phyloP scores from a whole-genome alignment of 176 grass and related monocot genomes.

The Phoenix dactylifera region DNA sequence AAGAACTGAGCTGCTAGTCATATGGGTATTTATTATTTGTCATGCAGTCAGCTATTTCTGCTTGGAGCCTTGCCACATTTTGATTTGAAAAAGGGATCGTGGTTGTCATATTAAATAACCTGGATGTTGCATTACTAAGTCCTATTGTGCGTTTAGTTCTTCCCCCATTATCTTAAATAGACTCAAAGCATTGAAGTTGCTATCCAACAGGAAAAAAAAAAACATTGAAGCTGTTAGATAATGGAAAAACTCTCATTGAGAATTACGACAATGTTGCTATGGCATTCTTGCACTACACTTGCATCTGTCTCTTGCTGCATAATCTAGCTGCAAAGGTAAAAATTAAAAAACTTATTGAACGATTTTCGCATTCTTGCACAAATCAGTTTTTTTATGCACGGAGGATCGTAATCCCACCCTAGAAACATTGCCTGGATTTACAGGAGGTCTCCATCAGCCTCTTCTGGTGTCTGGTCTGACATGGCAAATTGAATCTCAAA shows the following conservation, averaged over 20 bases:
- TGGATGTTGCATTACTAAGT: too few species aligned
- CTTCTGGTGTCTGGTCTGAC: constrained; percentile 52
- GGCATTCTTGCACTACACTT: constrained; percentile 38
- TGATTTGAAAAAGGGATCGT: too few species aligned
- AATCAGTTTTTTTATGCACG: not conserved
- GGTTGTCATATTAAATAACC: too few species aligned
- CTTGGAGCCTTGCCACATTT: too few species aligned
- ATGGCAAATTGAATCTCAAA: constrained; percentile 38
- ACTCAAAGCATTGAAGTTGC: constrained; percentile 3
- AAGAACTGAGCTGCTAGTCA: too few species aligned
- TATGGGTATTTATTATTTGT: too few species aligned
- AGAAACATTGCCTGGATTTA: constrained; percentile 46
- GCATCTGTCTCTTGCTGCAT: constrained; percentile 54
- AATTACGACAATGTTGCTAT: constrained; percentile 37
- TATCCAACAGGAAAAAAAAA: not conserved
- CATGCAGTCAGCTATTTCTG: too few species aligned
- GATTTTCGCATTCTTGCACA: too few species aligned
- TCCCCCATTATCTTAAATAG: too few species aligned
- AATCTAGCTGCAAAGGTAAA: constrained; percentile 37
- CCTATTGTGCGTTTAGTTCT: too few species aligned
- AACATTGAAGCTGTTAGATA: constrained; percentile 24
- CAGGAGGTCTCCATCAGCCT: constrained; percentile 53
- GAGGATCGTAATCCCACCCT: constrained; percentile 22
- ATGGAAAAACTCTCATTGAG: constrained; percentile 49
- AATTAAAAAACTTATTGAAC: too few species aligned